A percentile compares a stretch with the other conserved stretches of the same genome.
These are phyloP conservation scores for Ambrosiella cleistominuta DNA, from an alignment of 2,329 filamentous ascomycete species.

Conservation along the genomic window DNA sequence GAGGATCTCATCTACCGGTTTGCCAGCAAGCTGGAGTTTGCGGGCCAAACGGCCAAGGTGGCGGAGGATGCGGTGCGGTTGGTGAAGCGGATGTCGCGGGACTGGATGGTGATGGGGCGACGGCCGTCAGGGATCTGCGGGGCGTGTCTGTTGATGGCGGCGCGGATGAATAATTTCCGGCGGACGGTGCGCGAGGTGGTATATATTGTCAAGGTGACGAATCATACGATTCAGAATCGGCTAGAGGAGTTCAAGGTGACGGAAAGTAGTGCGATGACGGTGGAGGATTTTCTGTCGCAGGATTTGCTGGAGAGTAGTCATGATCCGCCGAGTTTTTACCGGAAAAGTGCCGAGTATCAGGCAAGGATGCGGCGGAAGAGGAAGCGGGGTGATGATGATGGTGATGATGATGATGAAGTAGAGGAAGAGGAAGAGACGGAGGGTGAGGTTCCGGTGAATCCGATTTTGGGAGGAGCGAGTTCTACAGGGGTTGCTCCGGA, in stretches of 20 bases:
- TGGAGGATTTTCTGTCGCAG: constrained; percentile 64
- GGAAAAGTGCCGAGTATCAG: constrained; percentile 42
- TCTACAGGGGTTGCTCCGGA: background rate
- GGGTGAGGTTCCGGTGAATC: constrained; percentile 1
- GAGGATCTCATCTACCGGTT: constrained; percentile 87
- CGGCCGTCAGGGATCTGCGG: constrained; percentile 88
- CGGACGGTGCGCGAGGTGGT: constrained; percentile 85
- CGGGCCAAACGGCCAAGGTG: constrained; percentile 61
- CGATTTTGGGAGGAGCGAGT: background rate
- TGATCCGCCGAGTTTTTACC: constrained; percentile 71
- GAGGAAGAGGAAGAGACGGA: constrained; percentile 15
- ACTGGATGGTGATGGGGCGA: constrained; percentile 94
- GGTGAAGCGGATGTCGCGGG: constrained; percentile 79
- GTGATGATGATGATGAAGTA: constrained; percentile 22
- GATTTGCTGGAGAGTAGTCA: constrained; percentile 56
- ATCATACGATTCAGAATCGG: constrained; percentile 79
- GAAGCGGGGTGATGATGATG: constrained; percentile 28
- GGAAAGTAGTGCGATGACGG: constrained; percentile 65
- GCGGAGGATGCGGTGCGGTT: constrained; percentile 77
- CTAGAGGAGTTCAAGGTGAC: constrained; percentile 83
- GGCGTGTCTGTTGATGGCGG: constrained; percentile 83
- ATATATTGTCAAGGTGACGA: constrained; percentile 95
- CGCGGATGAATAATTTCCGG: constrained; percentile 95
- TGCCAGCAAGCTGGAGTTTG: constrained; percentile 82
- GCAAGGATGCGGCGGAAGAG: constrained; percentile 32